Evolutionary conservation across 495 filamentous ascomycete species (phyloP).

Genomic region (Cercophora newfieldiana): DNA sequence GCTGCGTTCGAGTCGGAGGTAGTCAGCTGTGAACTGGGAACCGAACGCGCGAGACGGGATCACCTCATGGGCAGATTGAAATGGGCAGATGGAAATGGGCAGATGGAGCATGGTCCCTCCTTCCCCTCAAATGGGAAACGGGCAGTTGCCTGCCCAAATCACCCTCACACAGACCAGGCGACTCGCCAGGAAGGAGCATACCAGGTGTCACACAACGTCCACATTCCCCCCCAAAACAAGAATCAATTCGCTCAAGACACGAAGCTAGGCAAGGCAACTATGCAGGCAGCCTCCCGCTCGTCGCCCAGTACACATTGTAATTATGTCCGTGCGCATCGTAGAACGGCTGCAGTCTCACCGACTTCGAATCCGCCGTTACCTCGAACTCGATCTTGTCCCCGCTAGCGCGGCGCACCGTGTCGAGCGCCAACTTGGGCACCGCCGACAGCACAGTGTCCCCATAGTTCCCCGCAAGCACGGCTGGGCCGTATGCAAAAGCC

Average conservation of each 20-base stretch:
- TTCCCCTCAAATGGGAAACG: too few relatives aligned
- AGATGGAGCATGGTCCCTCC: too few relatives aligned
- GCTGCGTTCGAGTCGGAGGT: neutral
- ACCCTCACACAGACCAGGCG: neutral
- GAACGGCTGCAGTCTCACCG: constrained; percentile 20
- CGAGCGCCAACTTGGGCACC: constrained; percentile 16
- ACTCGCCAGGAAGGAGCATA: neutral
- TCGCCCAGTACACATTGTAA: constrained; percentile 25
- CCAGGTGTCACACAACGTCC: neutral
- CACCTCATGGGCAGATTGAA: too few relatives aligned
- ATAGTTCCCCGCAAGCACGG: constrained; percentile 36
- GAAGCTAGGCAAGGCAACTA: neutral
- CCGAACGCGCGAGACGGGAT: too few relatives aligned
- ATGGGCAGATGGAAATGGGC: too few relatives aligned
- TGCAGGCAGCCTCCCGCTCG: constrained; percentile 9
- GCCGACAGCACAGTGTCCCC: constrained; percentile 14
- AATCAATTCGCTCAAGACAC: neutral
- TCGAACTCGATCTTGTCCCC: constrained; percentile 3
- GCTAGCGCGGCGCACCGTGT: neutral
- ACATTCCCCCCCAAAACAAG: neutral
- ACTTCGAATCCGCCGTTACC: constrained; percentile 14
- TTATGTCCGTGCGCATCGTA: constrained; percentile 20
- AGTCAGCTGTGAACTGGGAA: too few relatives aligned
- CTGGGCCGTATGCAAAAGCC: constrained; percentile 38
- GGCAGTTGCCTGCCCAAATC: too few relatives aligned